Conservation (phyloP, 306 rosid species). For the Inga oerstediana region DNA sequence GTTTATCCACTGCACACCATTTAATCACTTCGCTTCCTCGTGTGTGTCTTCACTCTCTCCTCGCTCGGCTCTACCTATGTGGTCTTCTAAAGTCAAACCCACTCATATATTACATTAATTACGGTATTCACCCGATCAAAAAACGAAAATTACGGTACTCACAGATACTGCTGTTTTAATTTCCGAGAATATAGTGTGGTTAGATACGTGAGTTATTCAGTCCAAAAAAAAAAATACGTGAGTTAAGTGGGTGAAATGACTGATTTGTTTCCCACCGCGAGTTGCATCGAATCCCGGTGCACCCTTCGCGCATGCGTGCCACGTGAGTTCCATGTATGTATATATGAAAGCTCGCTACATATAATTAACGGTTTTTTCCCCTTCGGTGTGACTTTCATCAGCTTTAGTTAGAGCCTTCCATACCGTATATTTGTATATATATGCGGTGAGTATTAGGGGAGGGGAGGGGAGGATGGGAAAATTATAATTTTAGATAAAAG, state of each 20-base stretch:
- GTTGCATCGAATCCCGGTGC: neutral
- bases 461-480: too few species aligned
- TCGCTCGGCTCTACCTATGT: neutral
- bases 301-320: neutral
- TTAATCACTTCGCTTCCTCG: neutral
- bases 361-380: neutral
- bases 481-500: too few species aligned
- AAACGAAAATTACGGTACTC: neutral
- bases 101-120: neutral
- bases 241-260: neutral
- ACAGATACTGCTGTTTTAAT: neutral
- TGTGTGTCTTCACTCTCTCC: neutral
- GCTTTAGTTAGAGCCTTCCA: neutral
- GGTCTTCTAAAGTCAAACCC: slow-evolving; percentile 9
- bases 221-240: neutral
- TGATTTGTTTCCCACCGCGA: neutral
- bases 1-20: neutral
- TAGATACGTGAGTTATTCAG: neutral
- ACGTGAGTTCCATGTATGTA: neutral
- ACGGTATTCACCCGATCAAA: neutral
- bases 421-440: neutral
- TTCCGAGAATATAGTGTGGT: neutral
- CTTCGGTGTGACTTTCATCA: neutral
- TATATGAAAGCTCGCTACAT: neutral
- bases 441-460: too few species aligned